These are phyloP conservation scores for Hansenula sp. DNA, from an alignment of 1,139 yeast genomes.

Conservation along the genomic window DNA sequence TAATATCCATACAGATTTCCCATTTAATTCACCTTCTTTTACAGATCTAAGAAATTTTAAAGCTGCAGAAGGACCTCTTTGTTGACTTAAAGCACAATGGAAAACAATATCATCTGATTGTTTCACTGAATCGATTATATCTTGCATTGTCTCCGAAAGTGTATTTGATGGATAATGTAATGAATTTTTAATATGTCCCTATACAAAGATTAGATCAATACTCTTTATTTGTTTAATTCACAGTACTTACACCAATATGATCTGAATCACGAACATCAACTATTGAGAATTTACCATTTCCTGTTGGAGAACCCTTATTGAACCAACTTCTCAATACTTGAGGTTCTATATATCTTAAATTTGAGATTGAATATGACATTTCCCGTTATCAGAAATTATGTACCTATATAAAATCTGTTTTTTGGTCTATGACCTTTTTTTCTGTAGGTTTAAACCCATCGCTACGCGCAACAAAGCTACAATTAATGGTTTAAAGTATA, in stretches of 20 bases:
- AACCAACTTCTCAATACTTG: constrained; percentile 43
- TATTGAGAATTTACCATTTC: constrained; percentile 49
- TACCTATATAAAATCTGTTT: too few relatives aligned
- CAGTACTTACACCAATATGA: constrained; percentile 47
- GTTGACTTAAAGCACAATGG: constrained; percentile 89
- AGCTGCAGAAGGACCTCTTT: constrained; percentile 85
- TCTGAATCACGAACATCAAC: constrained; percentile 90
- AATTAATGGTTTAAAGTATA: too few relatives aligned
- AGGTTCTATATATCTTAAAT: constrained; percentile 42
- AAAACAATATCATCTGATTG: constrained; percentile 59
- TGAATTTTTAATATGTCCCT: constrained; percentile 67
- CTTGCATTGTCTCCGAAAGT: constrained; percentile 38
- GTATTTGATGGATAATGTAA: constrained; percentile 57
- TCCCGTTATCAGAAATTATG: too few relatives aligned
- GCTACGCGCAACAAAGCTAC: too few relatives aligned
- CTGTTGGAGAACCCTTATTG: constrained; percentile 31
- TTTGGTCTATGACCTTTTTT: too few relatives aligned
- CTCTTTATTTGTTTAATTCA: constrained; percentile 17
- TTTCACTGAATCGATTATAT: constrained; percentile 36
- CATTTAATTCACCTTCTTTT: constrained; percentile 32
- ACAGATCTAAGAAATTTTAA: constrained; percentile 56
- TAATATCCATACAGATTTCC: constrained; percentile 62
- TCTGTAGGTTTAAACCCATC: too few relatives aligned
- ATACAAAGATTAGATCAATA: neutral
- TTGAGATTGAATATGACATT: constrained; percentile 17